Conservation (phyloP, 805 yeast genomes). For the Wickerhamiella qilinensis region DNA sequence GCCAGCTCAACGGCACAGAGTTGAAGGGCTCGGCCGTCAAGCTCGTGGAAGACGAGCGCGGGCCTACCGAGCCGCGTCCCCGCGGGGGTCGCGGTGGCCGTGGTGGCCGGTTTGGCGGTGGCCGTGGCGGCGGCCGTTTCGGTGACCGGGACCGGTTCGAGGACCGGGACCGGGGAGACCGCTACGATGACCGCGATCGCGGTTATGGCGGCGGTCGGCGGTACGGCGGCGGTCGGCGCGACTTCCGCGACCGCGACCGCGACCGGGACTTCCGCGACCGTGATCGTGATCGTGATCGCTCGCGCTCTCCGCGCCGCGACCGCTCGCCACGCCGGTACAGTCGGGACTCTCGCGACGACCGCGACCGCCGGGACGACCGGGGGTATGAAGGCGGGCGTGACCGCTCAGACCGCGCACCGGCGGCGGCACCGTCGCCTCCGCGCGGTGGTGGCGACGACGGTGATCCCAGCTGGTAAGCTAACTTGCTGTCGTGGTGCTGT, state of each 20-base stretch:
- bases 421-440: neutral
- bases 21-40: conserved; percentile 50
- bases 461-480: conserved; percentile 2
- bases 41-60: conserved; percentile 52
- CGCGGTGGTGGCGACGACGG: conserved; percentile 1
- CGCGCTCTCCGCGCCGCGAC: conserved; percentile 8
- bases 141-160: conserved; percentile 16
- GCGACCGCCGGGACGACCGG: conserved; percentile 9
- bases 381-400: neutral
- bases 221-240: conserved; percentile 18
- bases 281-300: conserved; percentile 12
- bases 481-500: neutral
- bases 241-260: conserved; percentile 14
- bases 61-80: conserved; percentile 25
- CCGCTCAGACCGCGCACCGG: neutral
- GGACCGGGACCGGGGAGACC: conserved; percentile 19
- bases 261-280: conserved; percentile 25
- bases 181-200: conserved; percentile 17
- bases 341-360: conserved; percentile 19
- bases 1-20: conserved; percentile 55
- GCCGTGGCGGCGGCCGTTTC: conserved; percentile 29
- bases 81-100: conserved; percentile 32
- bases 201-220: conserved; percentile 20
- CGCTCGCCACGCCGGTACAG: too few relatives aligned
- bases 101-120: conserved; percentile 24